phyloP scores from a whole-genome alignment of 2,329 filamentous ascomycete species.

The Alternaria dauci region DNA sequence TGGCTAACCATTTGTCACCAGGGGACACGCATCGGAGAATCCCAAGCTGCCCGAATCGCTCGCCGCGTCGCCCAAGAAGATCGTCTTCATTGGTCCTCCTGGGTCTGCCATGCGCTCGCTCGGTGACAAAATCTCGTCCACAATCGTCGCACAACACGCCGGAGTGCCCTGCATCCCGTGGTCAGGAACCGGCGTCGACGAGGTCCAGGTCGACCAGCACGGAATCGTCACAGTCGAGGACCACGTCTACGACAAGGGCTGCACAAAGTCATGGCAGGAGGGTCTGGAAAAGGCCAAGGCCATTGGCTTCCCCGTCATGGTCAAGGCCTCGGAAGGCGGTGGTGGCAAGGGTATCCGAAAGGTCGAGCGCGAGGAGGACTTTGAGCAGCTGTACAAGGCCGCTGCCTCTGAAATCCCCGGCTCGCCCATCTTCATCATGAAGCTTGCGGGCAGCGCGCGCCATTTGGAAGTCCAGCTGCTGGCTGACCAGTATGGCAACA shows the following conservation, averaged over 20 bases:
- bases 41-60: slow-evolving; percentile 96
- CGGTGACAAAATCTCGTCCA: slow-evolving; percentile 99
- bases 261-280: slow-evolving; percentile 88
- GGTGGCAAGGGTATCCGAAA: slow-evolving; percentile 99
- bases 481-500: slow-evolving; percentile 99
- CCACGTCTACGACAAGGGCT: slow-evolving; percentile 86
- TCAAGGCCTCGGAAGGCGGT: slow-evolving; percentile 99
- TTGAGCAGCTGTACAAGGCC: slow-evolving; percentile 88
- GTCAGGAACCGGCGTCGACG: slow-evolving; percentile 91
- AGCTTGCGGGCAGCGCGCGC: slow-evolving; percentile 93
- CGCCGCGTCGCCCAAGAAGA: slow-evolving; percentile 96
- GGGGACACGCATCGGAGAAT: slow-evolving; percentile 96
- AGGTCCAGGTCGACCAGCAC: slow-evolving; percentile 78
- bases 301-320: slow-evolving; percentile 99
- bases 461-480: slow-evolving; percentile 98
- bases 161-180: slow-evolving; percentile 98
- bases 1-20: slow-evolving; percentile 30
- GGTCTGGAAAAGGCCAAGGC: slow-evolving; percentile 84
- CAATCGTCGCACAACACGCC: slow-evolving; percentile 97
- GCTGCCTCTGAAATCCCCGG: slow-evolving; percentile 97
- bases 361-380: slow-evolving; percentile 83
- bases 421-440: slow-evolving; percentile 99
- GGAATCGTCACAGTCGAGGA: slow-evolving; percentile 94
- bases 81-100: slow-evolving; percentile 97
- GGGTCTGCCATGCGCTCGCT: slow-evolving; percentile 98